phyloP scores from a whole-genome alignment of 371 early-diverging fungal species.

The Mycotypha africana region DNA sequence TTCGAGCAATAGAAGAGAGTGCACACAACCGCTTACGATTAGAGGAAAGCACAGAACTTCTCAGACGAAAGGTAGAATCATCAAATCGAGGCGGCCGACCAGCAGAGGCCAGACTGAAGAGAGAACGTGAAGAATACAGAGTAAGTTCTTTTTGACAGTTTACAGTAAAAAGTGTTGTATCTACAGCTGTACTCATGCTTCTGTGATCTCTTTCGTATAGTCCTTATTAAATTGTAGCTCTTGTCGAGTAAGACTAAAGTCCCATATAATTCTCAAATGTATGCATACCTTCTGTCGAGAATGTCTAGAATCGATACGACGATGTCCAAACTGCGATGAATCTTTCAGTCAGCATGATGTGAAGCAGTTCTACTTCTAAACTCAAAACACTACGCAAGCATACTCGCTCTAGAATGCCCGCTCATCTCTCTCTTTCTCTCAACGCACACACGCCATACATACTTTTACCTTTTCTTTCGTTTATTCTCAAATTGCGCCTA shows the following conservation, averaged over 20 bases:
- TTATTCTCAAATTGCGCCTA: no score
- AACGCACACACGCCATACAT: no score
- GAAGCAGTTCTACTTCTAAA: slow-evolving; percentile 80
- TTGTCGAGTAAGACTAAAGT: slow-evolving; percentile 83
- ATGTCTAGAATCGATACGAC: slow-evolving; percentile 96
- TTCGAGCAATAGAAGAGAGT: slow-evolving; percentile 53
- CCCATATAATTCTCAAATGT: slow-evolving; percentile 75
- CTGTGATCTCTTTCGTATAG: slow-evolving; percentile 37
- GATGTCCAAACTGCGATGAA: slow-evolving; percentile 97
- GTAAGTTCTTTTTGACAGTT: no score
- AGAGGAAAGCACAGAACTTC: slow-evolving; percentile 50
- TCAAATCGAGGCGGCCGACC: slow-evolving; percentile 32
- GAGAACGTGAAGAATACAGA: slow-evolving; percentile 35
- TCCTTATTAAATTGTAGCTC: slow-evolving; percentile 81
- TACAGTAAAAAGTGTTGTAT: no score
- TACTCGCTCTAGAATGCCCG: no score
- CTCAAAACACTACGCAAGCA: no score
- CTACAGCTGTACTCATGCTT: no score
- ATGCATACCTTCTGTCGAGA: slow-evolving; percentile 97
- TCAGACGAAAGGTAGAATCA: slow-evolving; percentile 42
- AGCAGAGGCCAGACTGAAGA: slow-evolving; percentile 26
- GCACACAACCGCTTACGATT: slow-evolving; percentile 44
- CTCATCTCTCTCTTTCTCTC: no score
- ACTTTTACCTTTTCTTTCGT: no score
- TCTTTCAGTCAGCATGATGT: slow-evolving; percentile 91